A percentile compares a stretch with the other conserved stretches of the same genome.
These are phyloP conservation scores for Fraxinus excelsior DNA, from an alignment of 257 asterid genomes.

Conservation along the genomic window DNA sequence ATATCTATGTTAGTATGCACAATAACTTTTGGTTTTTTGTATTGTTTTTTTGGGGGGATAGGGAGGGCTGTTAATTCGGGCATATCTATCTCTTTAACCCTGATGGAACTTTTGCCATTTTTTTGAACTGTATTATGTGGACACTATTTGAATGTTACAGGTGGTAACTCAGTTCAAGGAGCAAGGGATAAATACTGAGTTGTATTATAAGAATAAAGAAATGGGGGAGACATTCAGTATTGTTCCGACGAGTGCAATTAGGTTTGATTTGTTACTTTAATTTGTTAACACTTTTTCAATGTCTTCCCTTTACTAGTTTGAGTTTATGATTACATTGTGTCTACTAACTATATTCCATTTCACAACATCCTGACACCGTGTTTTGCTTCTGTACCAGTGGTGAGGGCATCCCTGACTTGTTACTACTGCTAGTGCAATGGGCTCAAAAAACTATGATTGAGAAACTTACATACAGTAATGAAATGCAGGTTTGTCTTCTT, in stretches of 20 bases:
- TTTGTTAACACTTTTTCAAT: conserved; percentile 22
- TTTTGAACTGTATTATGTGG: conserved; percentile 26
- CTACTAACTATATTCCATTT: not conserved
- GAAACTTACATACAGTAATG: conserved; percentile 78
- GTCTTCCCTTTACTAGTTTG: conserved; percentile 15
- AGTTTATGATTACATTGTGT: not conserved
- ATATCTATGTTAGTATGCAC: not conserved
- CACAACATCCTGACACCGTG: conserved; percentile 19
- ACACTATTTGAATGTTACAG: conserved; percentile 39
- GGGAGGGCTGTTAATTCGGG: not conserved
- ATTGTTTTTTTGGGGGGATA: not conserved
- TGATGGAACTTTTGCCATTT: conserved; percentile 15
- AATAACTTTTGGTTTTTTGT: not conserved
- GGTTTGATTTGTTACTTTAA: conserved; percentile 41
- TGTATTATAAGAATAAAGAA: conserved; percentile 86
- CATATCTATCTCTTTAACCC: conserved; percentile 16
- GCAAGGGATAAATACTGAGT: conserved; percentile 90
- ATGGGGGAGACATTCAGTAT: conserved; percentile 87
- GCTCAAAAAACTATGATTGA: conserved; percentile 81
- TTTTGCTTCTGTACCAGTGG: conserved; percentile 55
- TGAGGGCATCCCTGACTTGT: conserved; percentile 90
- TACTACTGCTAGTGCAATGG: conserved; percentile 83
- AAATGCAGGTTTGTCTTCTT: conserved; percentile 69
- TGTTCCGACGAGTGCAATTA: conserved; percentile 96
- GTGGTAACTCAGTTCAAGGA: conserved; percentile 76